phyloP scores from a whole-genome alignment of 192 early-diverging fungal species.

The Coemansia furcata region DNA sequence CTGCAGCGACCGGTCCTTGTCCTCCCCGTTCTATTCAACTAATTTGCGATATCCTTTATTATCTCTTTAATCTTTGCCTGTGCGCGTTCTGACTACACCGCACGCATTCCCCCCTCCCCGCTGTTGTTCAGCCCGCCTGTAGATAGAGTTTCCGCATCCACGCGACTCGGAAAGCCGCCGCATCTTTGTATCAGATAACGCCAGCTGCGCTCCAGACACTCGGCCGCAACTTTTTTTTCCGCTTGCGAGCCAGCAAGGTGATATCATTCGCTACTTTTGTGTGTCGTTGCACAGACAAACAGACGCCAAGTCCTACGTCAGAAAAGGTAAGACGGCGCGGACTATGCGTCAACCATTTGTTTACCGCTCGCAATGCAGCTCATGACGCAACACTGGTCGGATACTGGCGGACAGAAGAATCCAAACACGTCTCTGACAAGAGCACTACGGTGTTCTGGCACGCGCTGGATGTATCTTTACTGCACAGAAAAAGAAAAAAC shows the following conservation, averaged over 20 bases:
- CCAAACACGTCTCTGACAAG: background rate
- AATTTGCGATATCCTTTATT: background rate
- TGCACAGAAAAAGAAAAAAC: background rate
- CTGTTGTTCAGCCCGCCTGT: background rate
- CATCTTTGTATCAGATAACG: background rate
- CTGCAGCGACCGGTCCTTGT: background rate
- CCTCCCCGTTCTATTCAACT: background rate
- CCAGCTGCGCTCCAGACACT: background rate
- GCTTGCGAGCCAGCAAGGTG: background rate
- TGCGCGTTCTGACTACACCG: background rate
- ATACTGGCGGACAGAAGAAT: background rate
- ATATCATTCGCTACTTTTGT: background rate
- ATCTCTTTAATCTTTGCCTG: background rate
- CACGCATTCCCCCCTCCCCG: background rate
- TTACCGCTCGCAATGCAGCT: background rate
- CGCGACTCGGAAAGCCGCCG: background rate
- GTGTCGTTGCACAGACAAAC: slow-evolving; percentile 2
- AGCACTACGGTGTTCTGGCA: background rate
- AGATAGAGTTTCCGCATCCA: background rate
- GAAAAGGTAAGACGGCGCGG: background rate
- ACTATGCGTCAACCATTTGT: background rate
- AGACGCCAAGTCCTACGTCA: background rate
- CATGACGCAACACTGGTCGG: background rate
- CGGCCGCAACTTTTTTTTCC: background rate
- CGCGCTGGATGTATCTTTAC: background rate